Evolutionary conservation across 148 eudicot species (phyloP), one percentile per base, ranked within the genome.

Genomic region (Vaccinium darrowii): DNA sequence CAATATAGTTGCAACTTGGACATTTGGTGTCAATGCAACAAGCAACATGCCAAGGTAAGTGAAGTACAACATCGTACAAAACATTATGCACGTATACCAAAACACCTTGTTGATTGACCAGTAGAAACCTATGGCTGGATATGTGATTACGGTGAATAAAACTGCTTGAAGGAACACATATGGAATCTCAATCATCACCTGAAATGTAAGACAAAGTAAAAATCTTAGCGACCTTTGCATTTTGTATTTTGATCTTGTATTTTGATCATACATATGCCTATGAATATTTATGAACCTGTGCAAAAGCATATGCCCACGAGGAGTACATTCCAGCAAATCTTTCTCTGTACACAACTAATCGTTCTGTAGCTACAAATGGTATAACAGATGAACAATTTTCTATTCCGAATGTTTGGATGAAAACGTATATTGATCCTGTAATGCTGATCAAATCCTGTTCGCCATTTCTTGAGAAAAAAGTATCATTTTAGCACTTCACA

Each of bases 301-400:
- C 90, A 65, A 91, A 65, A 36, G 91, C 81, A 82, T 89, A 91
- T 49, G 91, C 89, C 84, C 88, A 85, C 7, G 91, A 84, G n/a
- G 91, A 82, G 62, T 87, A 87, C 89, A 87, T 87, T 11, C 85
- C 89, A 10, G 89, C 63, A 82, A 84, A 87, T 80, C 78, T 86
- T 83, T 91, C 93, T 18, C 93, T 69, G 72, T 88, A 91, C 51
- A 91, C 57, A 39, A 89, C 86, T 10, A 81, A 87, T 30, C 91
- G 88, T 71, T 89, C 91, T 33, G 78, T 79, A 7, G 84, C 83
- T n/a, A 91, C 86, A 72, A 80, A 81, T 5, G 91, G 89, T 33
- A 87, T 73, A 47, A 91, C 85, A 8, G 90, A 36, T 47, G 88
- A 87, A 75, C 89, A 87, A 50, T 91, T 91, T 19, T 36, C 75